A percentile compares a stretch with the other conserved stretches of the same genome.
Conservation (phyloP, 2,329 filamentous ascomycete genomes). For the Colletotrichum spinosum region DNA sequence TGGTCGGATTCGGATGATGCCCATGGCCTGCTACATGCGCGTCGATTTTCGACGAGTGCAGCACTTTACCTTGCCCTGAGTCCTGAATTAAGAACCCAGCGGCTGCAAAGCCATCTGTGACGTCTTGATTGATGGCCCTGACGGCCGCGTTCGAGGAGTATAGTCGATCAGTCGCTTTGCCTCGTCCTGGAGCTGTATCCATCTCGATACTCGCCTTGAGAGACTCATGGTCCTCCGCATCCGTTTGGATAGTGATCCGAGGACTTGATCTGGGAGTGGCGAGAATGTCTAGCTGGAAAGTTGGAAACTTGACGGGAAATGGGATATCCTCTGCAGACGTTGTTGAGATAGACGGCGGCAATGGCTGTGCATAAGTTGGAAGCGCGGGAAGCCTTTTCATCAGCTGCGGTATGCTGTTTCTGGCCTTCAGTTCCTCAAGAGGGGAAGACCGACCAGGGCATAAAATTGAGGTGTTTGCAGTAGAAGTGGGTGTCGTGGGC, state of each 20-base stretch:
- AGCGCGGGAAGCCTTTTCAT: conserved; percentile 65
- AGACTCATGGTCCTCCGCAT: conserved; percentile 28
- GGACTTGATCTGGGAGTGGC: conserved; percentile 25
- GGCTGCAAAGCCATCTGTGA: too few relatives aligned
- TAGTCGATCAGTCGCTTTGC: too few relatives aligned
- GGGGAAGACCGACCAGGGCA: conserved; percentile 63
- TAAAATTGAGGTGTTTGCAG: conserved; percentile 44
- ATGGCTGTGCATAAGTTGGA: conserved; percentile 45
- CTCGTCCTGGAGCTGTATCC: not conserved
- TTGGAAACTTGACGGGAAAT: conserved; percentile 28
- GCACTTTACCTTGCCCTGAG: too few relatives aligned
- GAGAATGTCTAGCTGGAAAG: conserved; percentile 37
- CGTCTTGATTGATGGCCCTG: too few relatives aligned
- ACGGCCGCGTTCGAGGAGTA: not conserved
- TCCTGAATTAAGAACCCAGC: too few relatives aligned
- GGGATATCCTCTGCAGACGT: conserved; percentile 12
- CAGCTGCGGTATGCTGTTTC: conserved; percentile 62
- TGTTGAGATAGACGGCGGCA: not conserved
- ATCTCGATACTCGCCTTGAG: conserved; percentile 27
- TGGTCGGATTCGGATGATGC: too few relatives aligned
- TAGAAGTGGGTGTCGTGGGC: not conserved
- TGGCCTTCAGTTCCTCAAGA: conserved; percentile 55
- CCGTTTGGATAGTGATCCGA: conserved; percentile 17
- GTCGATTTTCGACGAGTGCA: too few relatives aligned
- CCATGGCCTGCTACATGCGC: too few relatives aligned